Conservation (phyloP, 1,139 yeast genomes). For the Pichia sp. region DNA sequence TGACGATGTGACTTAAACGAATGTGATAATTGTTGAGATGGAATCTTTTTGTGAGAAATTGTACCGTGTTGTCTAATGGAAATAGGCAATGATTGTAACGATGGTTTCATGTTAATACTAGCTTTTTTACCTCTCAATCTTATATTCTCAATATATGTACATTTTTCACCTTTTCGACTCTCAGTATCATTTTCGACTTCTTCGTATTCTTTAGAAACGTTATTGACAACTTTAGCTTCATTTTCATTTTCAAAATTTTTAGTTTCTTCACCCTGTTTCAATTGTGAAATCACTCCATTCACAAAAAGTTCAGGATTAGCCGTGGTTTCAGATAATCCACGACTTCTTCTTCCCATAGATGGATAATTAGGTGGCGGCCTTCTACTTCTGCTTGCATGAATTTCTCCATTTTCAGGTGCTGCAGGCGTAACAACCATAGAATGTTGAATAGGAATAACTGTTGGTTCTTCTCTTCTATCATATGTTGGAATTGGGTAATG, state of each 20-base stretch:
- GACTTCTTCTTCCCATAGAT: slow-evolving; percentile 30
- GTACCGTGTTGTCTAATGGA: slow-evolving; percentile 18
- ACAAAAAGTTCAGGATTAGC: slow-evolving; percentile 29
- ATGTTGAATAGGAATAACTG: slow-evolving; percentile 44
- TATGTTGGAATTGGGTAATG: slow-evolving; percentile 17
- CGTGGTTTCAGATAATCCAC: slow-evolving; percentile 31
- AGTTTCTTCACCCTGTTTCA: neutral
- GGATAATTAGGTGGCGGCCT: slow-evolving; percentile 35
- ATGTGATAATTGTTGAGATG: slow-evolving; percentile 21
- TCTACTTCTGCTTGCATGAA: slow-evolving; percentile 14
- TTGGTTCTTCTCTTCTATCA: slow-evolving; percentile 45
- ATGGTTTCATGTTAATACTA: slow-evolving; percentile 7
- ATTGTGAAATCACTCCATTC: slow-evolving; percentile 31
- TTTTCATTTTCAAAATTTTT: neutral
- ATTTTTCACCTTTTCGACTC: slow-evolving; percentile 15
- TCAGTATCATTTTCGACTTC: neutral
- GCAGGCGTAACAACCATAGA: slow-evolving; percentile 22
- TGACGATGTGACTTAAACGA: slow-evolving; percentile 31
- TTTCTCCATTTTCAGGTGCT: slow-evolving; percentile 11
- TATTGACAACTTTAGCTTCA: too few species aligned
- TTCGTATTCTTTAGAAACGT: too few species aligned
- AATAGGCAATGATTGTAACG: slow-evolving; percentile 14
- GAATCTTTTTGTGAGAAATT: slow-evolving; percentile 22
- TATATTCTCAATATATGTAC: slow-evolving; percentile 17
- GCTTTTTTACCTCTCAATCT: slow-evolving; percentile 10